phyloP scores from a whole-genome alignment of 2,329 filamentous ascomycete species.

The Elsinoe ampelina region DNA sequence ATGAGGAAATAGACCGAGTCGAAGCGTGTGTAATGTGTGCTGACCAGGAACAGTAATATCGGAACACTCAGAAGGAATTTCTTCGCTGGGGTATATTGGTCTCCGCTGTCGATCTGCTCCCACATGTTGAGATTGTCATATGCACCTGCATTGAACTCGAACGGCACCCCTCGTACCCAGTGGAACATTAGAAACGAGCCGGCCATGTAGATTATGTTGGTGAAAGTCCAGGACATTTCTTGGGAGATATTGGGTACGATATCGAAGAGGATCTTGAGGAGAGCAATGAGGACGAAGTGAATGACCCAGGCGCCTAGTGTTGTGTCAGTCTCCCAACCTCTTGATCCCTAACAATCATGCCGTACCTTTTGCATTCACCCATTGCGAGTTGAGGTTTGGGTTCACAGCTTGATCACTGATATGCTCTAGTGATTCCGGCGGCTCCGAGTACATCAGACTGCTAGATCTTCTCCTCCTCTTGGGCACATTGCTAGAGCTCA shows the following conservation, averaged over 20 bases:
- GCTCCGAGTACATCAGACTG: constrained; percentile 97
- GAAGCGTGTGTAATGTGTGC: constrained; percentile 98
- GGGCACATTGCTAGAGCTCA: constrained; percentile 50
- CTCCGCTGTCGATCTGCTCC: constrained; percentile 99
- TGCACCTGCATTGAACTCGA: constrained; percentile 96
- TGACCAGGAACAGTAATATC: constrained; percentile 86
- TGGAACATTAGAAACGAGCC: constrained; percentile 99
- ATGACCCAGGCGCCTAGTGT: constrained; percentile 86
- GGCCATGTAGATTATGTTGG: constrained; percentile 98
- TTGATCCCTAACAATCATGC: constrained; percentile 1
- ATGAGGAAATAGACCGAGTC: constrained; percentile 94
- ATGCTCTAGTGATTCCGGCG: constrained; percentile 91
- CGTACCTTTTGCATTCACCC: constrained; percentile 97
- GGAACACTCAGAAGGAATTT: constrained; percentile 95
- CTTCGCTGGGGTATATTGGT: constrained; percentile 97
- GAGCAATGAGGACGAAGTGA: constrained; percentile 83
- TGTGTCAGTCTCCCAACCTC: constrained; percentile 16
- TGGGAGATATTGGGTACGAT: constrained; percentile 93
- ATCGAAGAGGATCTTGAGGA: constrained; percentile 93
- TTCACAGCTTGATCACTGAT: constrained; percentile 91
- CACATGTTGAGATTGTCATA: constrained; percentile 99
- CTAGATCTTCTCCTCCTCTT: constrained; percentile 79
- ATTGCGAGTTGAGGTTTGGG: constrained; percentile 94
- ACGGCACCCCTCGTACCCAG: constrained; percentile 93
- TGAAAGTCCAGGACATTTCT: constrained; percentile 96